Percentiles rank a stretch among this genome's conserved stretches.
These are phyloP conservation scores for Cystoderma amianthinum DNA, from an alignment of 768 basidiomycete species.

Conservation along the genomic window DNA sequence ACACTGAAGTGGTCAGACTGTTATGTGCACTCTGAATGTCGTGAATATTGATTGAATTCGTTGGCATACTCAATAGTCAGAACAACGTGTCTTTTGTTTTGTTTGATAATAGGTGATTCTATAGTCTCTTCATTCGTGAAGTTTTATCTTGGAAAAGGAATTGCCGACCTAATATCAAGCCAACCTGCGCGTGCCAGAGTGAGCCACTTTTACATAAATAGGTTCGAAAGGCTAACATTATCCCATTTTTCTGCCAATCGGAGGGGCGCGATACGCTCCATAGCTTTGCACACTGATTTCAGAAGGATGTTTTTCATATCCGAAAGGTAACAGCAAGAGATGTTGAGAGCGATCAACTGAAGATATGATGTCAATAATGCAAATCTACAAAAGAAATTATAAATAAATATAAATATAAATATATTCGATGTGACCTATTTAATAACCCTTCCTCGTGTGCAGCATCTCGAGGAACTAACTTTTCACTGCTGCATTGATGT, in stretches of 20 bases:
- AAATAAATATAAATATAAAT: too few relatives aligned
- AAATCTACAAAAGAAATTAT: too few relatives aligned
- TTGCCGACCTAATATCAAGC: constrained; percentile 71
- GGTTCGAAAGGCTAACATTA: constrained; percentile 71
- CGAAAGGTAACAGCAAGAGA: neutral
- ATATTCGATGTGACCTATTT: too few relatives aligned
- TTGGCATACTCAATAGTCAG: constrained; percentile 63
- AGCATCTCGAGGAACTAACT: too few relatives aligned
- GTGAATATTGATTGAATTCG: too few relatives aligned
- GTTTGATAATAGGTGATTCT: constrained; percentile 50
- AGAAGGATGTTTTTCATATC: constrained; percentile 32
- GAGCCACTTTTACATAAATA: constrained; percentile 1
- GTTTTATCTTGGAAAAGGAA: too few relatives aligned
- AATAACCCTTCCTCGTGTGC: too few relatives aligned
- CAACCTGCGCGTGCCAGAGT: constrained; percentile 41
- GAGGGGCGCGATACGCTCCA: constrained; percentile 85
- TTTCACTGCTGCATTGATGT: too few relatives aligned
- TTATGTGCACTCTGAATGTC: neutral
- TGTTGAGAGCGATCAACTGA: too few relatives aligned
- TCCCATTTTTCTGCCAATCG: constrained; percentile 89
- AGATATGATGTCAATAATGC: neutral
- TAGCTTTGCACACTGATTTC: constrained; percentile 53
- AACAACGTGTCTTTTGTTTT: constrained; percentile 41
- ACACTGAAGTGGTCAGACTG: constrained; percentile 70
- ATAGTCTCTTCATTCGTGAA: too few relatives aligned